Base-by-base conservation (phyloP, 352 stramenopile genomes). In the Phytophthora citrophthora region DNA sequence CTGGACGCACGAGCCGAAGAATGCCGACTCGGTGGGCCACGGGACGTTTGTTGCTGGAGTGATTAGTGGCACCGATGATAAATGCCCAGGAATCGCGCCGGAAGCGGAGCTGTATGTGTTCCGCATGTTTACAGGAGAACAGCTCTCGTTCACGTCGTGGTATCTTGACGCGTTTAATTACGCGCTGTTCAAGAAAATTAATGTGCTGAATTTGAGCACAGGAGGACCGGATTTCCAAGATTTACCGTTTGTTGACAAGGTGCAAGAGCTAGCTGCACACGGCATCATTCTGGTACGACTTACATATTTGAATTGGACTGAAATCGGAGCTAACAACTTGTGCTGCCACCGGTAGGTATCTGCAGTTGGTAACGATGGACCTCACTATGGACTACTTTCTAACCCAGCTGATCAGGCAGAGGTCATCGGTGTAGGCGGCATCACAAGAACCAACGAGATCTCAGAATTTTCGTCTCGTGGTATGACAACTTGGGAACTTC, bases 101-200 rank as follows among this genome's bases (percentile, higher is more conserved):
- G 83, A 93, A 41, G 80, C 82, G 10, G 72, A 91, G 39, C 57
- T 97, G 24, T 90, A 84, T 29, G 76, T 94, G 29, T 96, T 96
- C 16, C 79, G 86, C 20, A 92, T 95, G 57, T 97, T 97, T 69
- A 96, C 85, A 7, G 79, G 71, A n/a, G 72, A 93, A 12, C 87
- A 94, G 52, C 66, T 95, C 27, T 94, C 86, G 23, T 97, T 95
- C 58, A 97, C 90, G 23, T 94, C 89, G 11, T 97, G 89, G 90
- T 96, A 96, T 65, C 75, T 96, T 4, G 90, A 97, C 51, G 90
- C 89, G 5, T 95, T 97, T 67, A 97, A 97, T 57, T 96, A 95
- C 61, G 85, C 88, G 15, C 55, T 96, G 5, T 93, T 88, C 47
- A 76, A 84, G 27, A 58, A 71, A 9, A 79, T 96, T 24, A 73